A percentile compares a stretch with the other conserved stretches of the same genome.
These are phyloP conservation scores for Aspergillus alliaceus DNA, from an alignment of 2,329 filamentous ascomycete species.

Conservation along the genomic window DNA sequence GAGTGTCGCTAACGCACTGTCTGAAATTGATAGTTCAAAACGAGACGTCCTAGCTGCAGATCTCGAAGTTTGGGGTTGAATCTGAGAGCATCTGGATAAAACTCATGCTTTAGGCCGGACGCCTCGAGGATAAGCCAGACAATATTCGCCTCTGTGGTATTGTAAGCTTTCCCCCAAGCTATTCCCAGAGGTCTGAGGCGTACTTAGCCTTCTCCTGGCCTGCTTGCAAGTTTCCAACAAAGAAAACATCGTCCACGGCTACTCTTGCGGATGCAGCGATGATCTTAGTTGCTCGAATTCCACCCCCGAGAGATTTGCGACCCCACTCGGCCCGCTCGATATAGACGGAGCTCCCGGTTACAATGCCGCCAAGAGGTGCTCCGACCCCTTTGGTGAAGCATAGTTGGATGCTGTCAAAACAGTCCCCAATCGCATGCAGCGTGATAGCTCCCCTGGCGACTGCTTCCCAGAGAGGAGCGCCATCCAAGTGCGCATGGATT, in stretches of 20 bases:
- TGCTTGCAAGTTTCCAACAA: neutral
- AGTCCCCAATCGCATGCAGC: conserved; percentile 61
- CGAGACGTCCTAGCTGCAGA: too few relatives aligned
- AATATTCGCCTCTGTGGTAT: neutral
- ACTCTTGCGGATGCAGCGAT: neutral
- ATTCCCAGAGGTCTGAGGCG: neutral
- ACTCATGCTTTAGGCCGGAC: too few relatives aligned
- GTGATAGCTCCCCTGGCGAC: conserved; percentile 64
- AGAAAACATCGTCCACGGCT: neutral
- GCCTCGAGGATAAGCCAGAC: too few relatives aligned
- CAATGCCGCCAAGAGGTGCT: conserved; percentile 69
- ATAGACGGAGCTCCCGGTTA: conserved; percentile 56
- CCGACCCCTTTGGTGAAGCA: conserved; percentile 77
- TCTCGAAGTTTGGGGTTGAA: too few relatives aligned
- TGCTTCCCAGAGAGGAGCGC: conserved; percentile 75
- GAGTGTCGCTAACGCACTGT: too few relatives aligned
- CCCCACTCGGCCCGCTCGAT: conserved; percentile 66
- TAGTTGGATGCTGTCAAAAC: conserved; percentile 68
- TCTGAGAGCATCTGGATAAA: too few relatives aligned
- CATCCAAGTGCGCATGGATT: conserved; percentile 70
- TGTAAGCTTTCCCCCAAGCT: neutral
- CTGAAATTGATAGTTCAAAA: too few relatives aligned
- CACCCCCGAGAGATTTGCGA: conserved; percentile 71
- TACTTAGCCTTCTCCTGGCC: neutral
- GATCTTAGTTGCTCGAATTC: neutral